Conservation (phyloP, 179 eudicot species). For the Pouteria campechiana region DNA sequence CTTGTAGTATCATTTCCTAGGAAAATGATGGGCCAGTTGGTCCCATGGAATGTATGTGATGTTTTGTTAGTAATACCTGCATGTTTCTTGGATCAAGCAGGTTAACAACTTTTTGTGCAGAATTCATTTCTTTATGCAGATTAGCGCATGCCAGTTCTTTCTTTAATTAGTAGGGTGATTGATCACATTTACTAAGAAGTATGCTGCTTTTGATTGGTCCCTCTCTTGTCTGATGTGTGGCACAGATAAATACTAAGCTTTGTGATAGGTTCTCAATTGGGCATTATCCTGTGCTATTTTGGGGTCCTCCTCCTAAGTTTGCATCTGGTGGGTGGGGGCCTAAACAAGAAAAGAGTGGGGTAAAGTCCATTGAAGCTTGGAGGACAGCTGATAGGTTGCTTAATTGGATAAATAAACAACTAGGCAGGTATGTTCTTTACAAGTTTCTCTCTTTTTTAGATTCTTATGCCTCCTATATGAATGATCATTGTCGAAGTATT, state of each 20-base stretch:
- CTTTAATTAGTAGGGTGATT: background rate
- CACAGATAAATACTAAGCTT: slow-evolving; percentile 81
- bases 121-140: background rate
- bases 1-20: too few species aligned
- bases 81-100: too few species aligned
- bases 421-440: slow-evolving; percentile 45
- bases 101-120: too few species aligned
- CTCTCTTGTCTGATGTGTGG: slow-evolving; percentile 56
- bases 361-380: slow-evolving; percentile 42
- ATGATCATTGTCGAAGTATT: too few species aligned
- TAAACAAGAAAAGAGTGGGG: slow-evolving; percentile 49
- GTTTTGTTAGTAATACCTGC: background rate
- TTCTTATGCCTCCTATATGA: too few species aligned
- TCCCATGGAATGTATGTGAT: too few species aligned
- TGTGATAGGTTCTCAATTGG: slow-evolving; percentile 79
- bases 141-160: background rate
- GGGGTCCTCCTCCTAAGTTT: slow-evolving; percentile 76
- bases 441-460: background rate
- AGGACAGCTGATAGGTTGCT: slow-evolving; percentile 76
- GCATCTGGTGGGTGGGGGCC: slow-evolving; percentile 36
- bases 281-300: slow-evolving; percentile 78
- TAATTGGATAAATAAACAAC: slow-evolving; percentile 75
- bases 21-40: background rate
- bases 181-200: background rate
- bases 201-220: slow-evolving; percentile 22